phyloP scores from a whole-genome alignment of 257 asterid species.

The Scutellaria baicalensis region DNA sequence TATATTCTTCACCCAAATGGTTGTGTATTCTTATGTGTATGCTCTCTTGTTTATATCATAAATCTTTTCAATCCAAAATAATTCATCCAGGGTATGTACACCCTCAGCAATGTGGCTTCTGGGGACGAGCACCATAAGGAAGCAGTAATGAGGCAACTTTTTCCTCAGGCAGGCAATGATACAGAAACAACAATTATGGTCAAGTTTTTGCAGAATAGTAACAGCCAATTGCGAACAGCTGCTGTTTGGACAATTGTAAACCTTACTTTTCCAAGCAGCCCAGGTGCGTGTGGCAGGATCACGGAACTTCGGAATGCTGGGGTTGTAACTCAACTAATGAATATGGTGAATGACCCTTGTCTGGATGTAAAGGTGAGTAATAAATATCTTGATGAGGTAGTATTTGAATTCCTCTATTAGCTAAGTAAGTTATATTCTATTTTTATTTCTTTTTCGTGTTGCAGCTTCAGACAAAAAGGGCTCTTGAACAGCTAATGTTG shows the following conservation, averaged over 20 bases:
- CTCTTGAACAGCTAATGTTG: slow-evolving; percentile 50
- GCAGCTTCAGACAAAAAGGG: slow-evolving; percentile 72
- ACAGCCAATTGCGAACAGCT: slow-evolving; percentile 69
- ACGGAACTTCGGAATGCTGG: slow-evolving; percentile 53
- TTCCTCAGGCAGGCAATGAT: slow-evolving; percentile 31
- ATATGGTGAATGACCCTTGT: slow-evolving; percentile 73
- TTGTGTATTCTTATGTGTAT: neutral
- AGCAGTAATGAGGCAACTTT: slow-evolving; percentile 72
- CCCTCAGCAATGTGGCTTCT: slow-evolving; percentile 75
- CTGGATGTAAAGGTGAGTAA: slow-evolving; percentile 76
- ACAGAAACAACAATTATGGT: slow-evolving; percentile 38
- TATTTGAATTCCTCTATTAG: neutral
- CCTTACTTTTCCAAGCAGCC: slow-evolving; percentile 64
- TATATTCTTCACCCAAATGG: neutral
- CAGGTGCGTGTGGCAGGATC: slow-evolving; percentile 54
- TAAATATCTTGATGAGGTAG: neutral
- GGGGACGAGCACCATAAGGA: slow-evolving; percentile 86
- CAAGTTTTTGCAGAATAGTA: slow-evolving; percentile 61
- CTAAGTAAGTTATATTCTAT: slow-evolving; percentile 14
- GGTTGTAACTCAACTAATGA: slow-evolving; percentile 58
- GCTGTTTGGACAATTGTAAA: slow-evolving; percentile 74
- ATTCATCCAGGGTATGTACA: slow-evolving; percentile 57
- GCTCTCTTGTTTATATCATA: neutral
- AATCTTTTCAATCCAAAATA: neutral
- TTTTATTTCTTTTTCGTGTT: slow-evolving; percentile 1